Conservation (phyloP, 495 filamentous ascomycete species). For the Podospora fimiseda region DNA sequence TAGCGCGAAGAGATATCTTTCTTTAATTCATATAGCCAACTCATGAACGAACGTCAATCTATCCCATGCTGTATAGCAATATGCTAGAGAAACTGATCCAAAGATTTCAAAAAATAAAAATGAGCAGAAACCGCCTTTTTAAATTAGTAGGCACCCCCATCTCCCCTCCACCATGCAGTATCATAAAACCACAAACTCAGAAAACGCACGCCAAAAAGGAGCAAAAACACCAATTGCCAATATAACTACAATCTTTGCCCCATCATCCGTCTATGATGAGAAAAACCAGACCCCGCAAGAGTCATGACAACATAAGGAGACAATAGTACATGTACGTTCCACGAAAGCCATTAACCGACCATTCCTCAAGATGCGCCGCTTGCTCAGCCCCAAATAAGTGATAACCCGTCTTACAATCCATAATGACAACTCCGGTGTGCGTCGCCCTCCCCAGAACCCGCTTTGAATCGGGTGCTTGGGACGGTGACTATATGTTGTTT, state of each 20-base stretch:
- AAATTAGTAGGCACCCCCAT: too few relatives aligned
- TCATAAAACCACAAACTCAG: not conserved
- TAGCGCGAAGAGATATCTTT: too few relatives aligned
- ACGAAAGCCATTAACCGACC: constrained; percentile 25
- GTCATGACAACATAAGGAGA: constrained; percentile 40
- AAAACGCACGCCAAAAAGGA: not conserved
- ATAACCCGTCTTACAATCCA: constrained; percentile 6
- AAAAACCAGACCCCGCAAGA: constrained; percentile 26
- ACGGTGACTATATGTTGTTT: constrained; percentile 6
- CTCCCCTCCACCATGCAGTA: not conserved
- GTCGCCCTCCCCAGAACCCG: not conserved
- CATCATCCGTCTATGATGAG: constrained; percentile 39
- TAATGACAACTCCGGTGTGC: constrained; percentile 10
- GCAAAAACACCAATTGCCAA: constrained; percentile 26
- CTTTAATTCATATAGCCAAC: too few relatives aligned
- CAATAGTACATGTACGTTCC: constrained; percentile 40
- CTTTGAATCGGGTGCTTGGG: constrained; percentile 1
- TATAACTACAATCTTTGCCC: constrained; percentile 39
- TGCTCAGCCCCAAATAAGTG: constrained; percentile 18
- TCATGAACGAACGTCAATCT: too few relatives aligned
- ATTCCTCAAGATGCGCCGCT: constrained; percentile 24
- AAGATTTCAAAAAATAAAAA: too few relatives aligned
- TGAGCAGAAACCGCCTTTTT: too few relatives aligned
- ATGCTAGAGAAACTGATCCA: too few relatives aligned
- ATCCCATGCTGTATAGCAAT: too few relatives aligned